These are phyloP conservation scores for Echinosophora koreensis DNA, from an alignment of 306 rosid species.

Conservation along the genomic window DNA sequence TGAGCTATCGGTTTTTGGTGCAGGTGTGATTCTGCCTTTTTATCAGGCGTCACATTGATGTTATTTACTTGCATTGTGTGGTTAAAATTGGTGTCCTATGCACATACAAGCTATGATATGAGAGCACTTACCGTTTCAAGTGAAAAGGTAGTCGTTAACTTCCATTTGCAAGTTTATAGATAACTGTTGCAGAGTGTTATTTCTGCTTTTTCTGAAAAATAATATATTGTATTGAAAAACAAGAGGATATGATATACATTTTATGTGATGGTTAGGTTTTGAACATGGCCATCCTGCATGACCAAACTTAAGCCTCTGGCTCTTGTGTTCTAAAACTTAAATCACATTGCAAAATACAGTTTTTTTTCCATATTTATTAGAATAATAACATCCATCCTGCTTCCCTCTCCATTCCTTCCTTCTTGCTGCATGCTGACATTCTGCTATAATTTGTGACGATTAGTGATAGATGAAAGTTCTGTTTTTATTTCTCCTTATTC, in stretches of 20 bases:
- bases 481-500: not conserved
- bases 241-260: slow-evolving; percentile 3
- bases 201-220: slow-evolving; percentile 1
- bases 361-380: slow-evolving; percentile 19
- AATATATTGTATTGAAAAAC: slow-evolving; percentile 25
- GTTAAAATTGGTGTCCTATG: slow-evolving; percentile 90
- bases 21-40: slow-evolving; percentile 88
- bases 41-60: slow-evolving; percentile 84
- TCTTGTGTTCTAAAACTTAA: slow-evolving; percentile 15
- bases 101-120: slow-evolving; percentile 82
- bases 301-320: slow-evolving; percentile 24
- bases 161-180: slow-evolving; percentile 24
- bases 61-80: slow-evolving; percentile 86
- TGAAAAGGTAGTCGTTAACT: slow-evolving; percentile 62
- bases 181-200: not conserved
- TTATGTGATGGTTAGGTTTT: slow-evolving; percentile 35
- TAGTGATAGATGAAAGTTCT: slow-evolving; percentile 20
- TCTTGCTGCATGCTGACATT: slow-evolving; percentile 23
- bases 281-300: slow-evolving; percentile 13
- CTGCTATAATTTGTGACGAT: slow-evolving; percentile 36
- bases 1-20: slow-evolving; percentile 40
- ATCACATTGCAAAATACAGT: slow-evolving; percentile 4
- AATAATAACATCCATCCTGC: slow-evolving; percentile 16
- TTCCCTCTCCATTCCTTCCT: not conserved
- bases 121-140: slow-evolving; percentile 59